These are phyloP conservation scores for Setomelanomma holmii DNA, from an alignment of 2,329 filamentous ascomycete genomes.

Conservation along the genomic window DNA sequence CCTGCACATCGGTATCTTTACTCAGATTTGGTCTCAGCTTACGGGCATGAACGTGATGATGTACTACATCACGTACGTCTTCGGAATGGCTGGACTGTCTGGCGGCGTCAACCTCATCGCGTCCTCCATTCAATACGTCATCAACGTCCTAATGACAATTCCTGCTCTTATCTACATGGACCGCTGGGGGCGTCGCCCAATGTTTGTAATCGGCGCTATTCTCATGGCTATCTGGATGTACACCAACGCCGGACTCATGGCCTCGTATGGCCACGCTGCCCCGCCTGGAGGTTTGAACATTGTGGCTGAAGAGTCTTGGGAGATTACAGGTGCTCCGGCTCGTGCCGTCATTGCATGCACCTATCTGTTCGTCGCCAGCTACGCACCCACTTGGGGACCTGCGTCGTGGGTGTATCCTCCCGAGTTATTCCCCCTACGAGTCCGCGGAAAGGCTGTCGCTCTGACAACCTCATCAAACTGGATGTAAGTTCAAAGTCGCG, in stretches of 20 bases:
- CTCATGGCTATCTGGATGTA: constrained; percentile 71
- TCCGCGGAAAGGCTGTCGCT: constrained; percentile 69
- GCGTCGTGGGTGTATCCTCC: constrained; percentile 66
- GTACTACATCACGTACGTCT: constrained; percentile 63
- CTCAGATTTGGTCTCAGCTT: constrained; percentile 77
- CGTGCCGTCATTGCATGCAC: constrained; percentile 70
- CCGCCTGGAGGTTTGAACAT: constrained; percentile 49
- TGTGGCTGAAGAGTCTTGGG: constrained; percentile 52
- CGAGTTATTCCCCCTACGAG: constrained; percentile 67
- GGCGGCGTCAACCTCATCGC: constrained; percentile 67
- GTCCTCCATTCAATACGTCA: constrained; percentile 75
- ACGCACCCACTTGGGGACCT: constrained; percentile 69
- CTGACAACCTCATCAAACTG: constrained; percentile 68
- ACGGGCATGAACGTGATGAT: constrained; percentile 81
- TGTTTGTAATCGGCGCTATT: constrained; percentile 69
- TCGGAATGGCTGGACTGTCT: constrained; percentile 73
- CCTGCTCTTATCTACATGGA: constrained; percentile 79
- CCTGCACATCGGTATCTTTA: constrained; percentile 74
- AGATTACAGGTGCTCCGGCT: constrained; percentile 49
- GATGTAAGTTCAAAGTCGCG: too few relatives aligned
- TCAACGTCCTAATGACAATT: constrained; percentile 81
- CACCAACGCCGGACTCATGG: constrained; percentile 68
- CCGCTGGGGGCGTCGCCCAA: constrained; percentile 73
- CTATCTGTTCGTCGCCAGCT: constrained; percentile 75
- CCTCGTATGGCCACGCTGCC: constrained; percentile 61